Percentiles rank a stretch among this genome's conserved stretches.
phyloP scores from a whole-genome alignment of 257 asterid species.

The Jaltomata sinuosa region DNA sequence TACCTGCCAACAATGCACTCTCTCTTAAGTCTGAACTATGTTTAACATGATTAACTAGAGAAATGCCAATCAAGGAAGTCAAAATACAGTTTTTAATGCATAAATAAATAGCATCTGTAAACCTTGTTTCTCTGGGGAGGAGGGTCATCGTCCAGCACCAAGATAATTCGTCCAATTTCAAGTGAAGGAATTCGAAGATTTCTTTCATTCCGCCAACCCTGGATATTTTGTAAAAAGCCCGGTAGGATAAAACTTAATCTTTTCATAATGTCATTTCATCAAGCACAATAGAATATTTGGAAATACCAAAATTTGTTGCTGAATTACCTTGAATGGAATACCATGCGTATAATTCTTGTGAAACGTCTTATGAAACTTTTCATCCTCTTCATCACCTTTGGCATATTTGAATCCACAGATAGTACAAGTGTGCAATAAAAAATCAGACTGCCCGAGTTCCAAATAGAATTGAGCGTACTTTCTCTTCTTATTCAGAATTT shows the following conservation, averaged over 20 bases:
- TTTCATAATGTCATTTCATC: not conserved
- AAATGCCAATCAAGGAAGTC: not conserved
- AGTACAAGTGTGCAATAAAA: constrained; percentile 48
- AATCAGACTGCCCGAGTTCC: constrained; percentile 78
- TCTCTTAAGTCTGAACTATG: not conserved
- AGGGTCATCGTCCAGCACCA: constrained; percentile 72
- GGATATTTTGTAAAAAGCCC: not conserved
- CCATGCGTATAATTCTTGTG: constrained; percentile 76
- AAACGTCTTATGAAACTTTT: constrained; percentile 59
- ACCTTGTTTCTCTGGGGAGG: constrained; percentile 56
- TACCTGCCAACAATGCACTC: constrained; percentile 13
- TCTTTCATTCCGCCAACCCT: constrained; percentile 81
- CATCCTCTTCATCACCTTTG: constrained; percentile 62
- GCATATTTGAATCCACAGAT: constrained; percentile 59
- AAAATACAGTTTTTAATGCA: not conserved
- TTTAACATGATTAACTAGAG: not conserved
- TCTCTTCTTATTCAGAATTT: constrained; percentile 55
- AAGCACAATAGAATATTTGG: not conserved
- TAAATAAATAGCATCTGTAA: not conserved
- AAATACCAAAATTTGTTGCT: not conserved
- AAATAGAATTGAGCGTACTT: constrained; percentile 61
- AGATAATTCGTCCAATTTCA: constrained; percentile 45
- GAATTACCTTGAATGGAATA: constrained; percentile 55
- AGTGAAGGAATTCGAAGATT: constrained; percentile 20
- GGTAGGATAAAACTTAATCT: not conserved